phyloP scores from a whole-genome alignment of 73 alveolate genomes.

The Stentor roeselii region DNA sequence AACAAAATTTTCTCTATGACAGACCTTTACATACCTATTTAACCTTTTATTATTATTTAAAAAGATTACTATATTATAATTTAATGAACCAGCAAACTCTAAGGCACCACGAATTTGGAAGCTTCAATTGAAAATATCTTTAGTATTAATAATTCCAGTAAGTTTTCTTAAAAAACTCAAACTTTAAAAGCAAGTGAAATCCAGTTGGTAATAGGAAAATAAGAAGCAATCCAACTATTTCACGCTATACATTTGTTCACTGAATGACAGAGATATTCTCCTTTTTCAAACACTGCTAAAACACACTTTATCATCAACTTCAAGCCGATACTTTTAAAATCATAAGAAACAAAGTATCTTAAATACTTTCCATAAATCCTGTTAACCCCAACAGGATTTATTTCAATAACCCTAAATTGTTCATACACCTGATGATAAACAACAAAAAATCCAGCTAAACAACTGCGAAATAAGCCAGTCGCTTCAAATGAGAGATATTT shows the following conservation, averaged over 20 bases:
- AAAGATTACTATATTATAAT: neutral
- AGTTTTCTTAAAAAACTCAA: neutral
- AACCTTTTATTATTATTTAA: conserved; percentile 2
- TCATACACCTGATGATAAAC: conserved; percentile 31
- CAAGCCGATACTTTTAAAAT: conserved; percentile 56
- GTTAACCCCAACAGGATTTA: neutral
- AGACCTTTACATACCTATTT: neutral
- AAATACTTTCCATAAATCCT: conserved; percentile 1
- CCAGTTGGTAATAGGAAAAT: conserved; percentile 14
- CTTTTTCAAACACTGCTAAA: conserved; percentile 61
- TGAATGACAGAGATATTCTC: conserved; percentile 77
- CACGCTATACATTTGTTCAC: conserved; percentile 77
- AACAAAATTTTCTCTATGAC: neutral
- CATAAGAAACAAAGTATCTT: conserved; percentile 37
- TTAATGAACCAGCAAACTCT: neutral
- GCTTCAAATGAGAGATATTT: conserved; percentile 30
- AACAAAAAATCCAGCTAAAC: neutral
- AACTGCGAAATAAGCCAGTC: conserved; percentile 33
- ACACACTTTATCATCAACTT: conserved; percentile 53
- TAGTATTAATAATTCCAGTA: neutral
- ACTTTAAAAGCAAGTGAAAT: neutral
- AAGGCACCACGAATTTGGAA: neutral
- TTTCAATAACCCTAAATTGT: conserved; percentile 43
- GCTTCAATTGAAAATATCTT: neutral
- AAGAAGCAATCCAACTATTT: conserved; percentile 50